Evolutionary conservation across 1,284 basidiomycete genomes (phyloP).

Genomic region (Ceratobasidium sp.): DNA sequence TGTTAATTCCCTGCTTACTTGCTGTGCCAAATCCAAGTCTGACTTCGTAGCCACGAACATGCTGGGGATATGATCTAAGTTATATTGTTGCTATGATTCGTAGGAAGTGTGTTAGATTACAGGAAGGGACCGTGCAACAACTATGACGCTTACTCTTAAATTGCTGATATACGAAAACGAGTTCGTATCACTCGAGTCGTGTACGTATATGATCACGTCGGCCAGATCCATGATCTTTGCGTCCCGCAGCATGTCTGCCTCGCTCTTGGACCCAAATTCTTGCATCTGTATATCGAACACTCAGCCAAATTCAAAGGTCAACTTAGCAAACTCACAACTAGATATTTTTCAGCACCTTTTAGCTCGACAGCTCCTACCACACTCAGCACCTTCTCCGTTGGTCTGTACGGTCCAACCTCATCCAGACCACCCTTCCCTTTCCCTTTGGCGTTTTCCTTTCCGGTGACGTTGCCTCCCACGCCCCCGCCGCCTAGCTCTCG

Average conservation of each 20-base stretch:
- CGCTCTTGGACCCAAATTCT: slow-evolving; percentile 96
- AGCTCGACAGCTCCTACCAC: slow-evolving; percentile 97
- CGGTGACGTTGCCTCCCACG: slow-evolving; percentile 67
- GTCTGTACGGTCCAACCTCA: slow-evolving; percentile 74
- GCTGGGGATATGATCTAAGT: slow-evolving; percentile 90
- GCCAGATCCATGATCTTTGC: slow-evolving; percentile 91
- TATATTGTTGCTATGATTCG: slow-evolving; percentile 87
- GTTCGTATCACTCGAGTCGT: slow-evolving; percentile 98
- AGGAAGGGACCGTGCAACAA: neutral
- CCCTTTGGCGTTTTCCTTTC: slow-evolving; percentile 75
- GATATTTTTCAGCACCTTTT: slow-evolving; percentile 93
- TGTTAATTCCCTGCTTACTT: slow-evolving; percentile 62
- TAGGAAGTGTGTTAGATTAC: slow-evolving; percentile 12
- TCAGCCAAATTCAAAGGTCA: neutral
- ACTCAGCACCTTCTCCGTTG: slow-evolving; percentile 88
- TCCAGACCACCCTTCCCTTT: slow-evolving; percentile 44
- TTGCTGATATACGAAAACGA: slow-evolving; percentile 99
- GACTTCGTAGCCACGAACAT: slow-evolving; percentile 99
- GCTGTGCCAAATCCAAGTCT: slow-evolving; percentile 94
- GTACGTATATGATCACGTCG: slow-evolving; percentile 94
- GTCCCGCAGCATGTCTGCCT: slow-evolving; percentile 89
- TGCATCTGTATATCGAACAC: slow-evolving; percentile 71
- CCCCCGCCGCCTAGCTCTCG: slow-evolving; percentile 31
- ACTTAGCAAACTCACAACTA: slow-evolving; percentile 73
- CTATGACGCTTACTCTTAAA: slow-evolving; percentile 72